Conservation (phyloP, 2,329 filamentous ascomycete genomes). For the Biscogniauxia sp. region DNA sequence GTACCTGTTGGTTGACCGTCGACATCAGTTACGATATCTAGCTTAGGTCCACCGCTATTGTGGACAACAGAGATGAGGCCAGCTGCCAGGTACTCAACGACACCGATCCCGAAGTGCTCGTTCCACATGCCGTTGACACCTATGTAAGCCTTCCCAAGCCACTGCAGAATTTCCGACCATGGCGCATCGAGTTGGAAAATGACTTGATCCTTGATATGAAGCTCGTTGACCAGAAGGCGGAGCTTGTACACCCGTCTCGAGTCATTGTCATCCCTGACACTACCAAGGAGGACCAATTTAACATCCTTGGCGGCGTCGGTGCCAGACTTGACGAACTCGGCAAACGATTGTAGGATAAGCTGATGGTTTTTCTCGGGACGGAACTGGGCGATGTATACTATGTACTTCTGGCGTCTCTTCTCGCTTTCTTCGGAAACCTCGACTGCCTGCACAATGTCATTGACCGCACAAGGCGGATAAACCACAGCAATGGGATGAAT, state of each 20-base stretch:
- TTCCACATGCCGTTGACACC: constrained; percentile 99
- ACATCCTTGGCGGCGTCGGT: constrained; percentile 52
- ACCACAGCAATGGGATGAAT: constrained; percentile 66
- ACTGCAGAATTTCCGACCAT: constrained; percentile 82
- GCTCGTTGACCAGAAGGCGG: constrained; percentile 79
- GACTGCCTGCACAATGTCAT: constrained; percentile 74
- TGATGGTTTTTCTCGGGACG: constrained; percentile 95
- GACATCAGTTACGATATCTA: constrained; percentile 84
- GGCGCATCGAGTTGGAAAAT: constrained; percentile 87
- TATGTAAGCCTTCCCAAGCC: constrained; percentile 72
- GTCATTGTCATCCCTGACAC: constrained; percentile 81
- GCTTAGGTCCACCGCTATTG: constrained; percentile 85
- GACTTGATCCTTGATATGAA: constrained; percentile 79
- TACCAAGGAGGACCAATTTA: constrained; percentile 81
- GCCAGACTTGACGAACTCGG: constrained; percentile 64
- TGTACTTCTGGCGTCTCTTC: constrained; percentile 62
- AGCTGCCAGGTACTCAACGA: constrained; percentile 96
- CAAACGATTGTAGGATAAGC: constrained; percentile 81
- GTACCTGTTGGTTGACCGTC: constrained; percentile 76
- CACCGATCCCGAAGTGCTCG: constrained; percentile 97
- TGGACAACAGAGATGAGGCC: constrained; percentile 92
- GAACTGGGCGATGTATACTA: constrained; percentile 97
- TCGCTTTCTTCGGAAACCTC: constrained; percentile 69
- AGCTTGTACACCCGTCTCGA: constrained; percentile 84
- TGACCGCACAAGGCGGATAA: constrained; percentile 89